A percentile compares a stretch with the other conserved stretches of the same genome.
phyloP scores from a whole-genome alignment of 192 early-diverging fungal species.

The Chytriomyces hyalinus region DNA sequence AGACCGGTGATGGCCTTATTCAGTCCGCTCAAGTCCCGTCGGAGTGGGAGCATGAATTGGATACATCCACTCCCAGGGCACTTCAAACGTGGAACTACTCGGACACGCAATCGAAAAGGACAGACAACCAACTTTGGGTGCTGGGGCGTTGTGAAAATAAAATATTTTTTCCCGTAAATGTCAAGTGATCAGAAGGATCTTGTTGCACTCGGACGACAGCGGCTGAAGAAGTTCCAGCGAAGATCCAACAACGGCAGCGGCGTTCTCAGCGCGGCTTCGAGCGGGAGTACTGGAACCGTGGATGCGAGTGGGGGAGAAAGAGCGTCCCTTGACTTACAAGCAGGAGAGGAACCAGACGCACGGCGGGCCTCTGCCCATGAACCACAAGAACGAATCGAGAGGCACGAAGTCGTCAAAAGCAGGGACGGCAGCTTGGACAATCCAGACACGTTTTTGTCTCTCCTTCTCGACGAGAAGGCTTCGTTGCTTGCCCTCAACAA shows the following conservation, averaged over 20 bases:
- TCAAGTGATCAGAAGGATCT: background rate
- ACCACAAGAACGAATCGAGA: background rate
- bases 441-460: background rate
- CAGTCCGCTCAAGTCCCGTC: no score
- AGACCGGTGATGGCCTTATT: no score
- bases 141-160: no score
- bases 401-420: no score
- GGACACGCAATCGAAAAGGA: no score
- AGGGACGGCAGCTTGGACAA: background rate
- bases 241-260: background rate
- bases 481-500: background rate
- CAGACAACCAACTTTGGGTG: no score
- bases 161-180: no score
- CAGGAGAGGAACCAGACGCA: background rate
- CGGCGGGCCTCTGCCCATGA: background rate
- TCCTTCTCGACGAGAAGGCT: background rate
- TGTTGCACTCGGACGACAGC: conserved; percentile 9
- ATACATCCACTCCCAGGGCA: no score
- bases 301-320: background rate
- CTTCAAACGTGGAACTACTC: no score
- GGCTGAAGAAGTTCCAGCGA: conserved; percentile 12
- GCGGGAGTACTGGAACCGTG: background rate
- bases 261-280: background rate
- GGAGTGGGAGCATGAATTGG: no score
- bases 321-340: background rate